phyloP scores from a whole-genome alignment of 768 basidiomycete species.

The Mycena haematopus region DNA sequence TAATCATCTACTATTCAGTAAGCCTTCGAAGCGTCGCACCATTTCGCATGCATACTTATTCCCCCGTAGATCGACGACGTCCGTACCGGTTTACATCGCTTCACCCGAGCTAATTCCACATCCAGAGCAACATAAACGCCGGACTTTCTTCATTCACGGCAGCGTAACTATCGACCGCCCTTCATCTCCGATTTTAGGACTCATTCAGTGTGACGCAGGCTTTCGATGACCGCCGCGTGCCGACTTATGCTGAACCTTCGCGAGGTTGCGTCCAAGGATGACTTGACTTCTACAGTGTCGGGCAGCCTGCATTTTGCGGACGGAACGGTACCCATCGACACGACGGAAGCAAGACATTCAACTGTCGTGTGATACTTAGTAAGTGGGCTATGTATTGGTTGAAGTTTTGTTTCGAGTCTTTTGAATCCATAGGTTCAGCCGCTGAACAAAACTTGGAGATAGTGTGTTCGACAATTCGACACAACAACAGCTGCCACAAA shows the following conservation, averaged over 20 bases:
- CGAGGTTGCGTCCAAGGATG: constrained; percentile 9
- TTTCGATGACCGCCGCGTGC: constrained; percentile 9
- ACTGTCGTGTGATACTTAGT: background rate
- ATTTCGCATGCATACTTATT: constrained; percentile 4
- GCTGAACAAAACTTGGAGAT: too few species aligned
- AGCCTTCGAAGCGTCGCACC: constrained; percentile 9
- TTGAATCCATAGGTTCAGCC: too few species aligned
- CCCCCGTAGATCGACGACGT: constrained; percentile 8
- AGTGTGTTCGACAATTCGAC: too few species aligned
- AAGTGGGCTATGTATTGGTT: too few species aligned
- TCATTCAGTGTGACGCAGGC: constrained; percentile 6
- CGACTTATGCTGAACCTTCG: constrained; percentile 12
- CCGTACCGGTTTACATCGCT: constrained; percentile 6
- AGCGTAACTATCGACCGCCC: constrained; percentile 1
- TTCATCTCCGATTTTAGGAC: constrained; percentile 4
- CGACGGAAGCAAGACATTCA: background rate
- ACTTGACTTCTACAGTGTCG: constrained; percentile 7
- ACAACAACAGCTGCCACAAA: too few species aligned
- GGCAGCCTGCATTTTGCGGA: constrained; percentile 1
- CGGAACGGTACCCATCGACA: constrained; percentile 8
- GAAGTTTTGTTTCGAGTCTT: too few species aligned
- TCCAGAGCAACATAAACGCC: constrained; percentile 13
- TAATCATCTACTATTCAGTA: constrained; percentile 12
- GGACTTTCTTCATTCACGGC: constrained; percentile 13
- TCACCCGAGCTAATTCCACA: constrained; percentile 8